Conservation (phyloP, 768 basidiomycete species). For the Chalciporus pseudorubinellus region DNA sequence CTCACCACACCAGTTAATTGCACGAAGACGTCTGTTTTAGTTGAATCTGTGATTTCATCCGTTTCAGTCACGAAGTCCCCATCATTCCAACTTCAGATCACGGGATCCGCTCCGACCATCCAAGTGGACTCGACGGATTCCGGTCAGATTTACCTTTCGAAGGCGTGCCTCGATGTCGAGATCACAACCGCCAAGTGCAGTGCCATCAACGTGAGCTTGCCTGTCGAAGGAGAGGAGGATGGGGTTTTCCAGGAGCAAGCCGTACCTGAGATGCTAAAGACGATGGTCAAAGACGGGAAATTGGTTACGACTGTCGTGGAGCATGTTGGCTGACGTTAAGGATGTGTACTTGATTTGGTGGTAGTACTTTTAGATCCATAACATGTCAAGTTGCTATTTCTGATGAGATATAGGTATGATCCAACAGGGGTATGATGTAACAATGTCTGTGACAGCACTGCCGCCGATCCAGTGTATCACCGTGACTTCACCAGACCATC, state of each 20-base stretch:
- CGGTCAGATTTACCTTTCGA: constrained; percentile 91
- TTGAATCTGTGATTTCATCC: constrained; percentile 91
- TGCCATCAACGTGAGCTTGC: constrained; percentile 86
- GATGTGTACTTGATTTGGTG: background rate
- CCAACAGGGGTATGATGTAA: no score
- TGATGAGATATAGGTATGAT: background rate
- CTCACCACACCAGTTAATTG: constrained; percentile 72
- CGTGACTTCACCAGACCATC: no score
- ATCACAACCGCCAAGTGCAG: constrained; percentile 95
- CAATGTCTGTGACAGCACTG: no score
- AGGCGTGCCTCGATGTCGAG: constrained; percentile 73
- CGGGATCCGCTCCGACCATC: constrained; percentile 86
- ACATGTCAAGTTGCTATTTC: no score
- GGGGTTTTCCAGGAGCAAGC: constrained; percentile 88
- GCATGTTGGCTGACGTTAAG: constrained; percentile 60
- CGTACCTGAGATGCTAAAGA: constrained; percentile 95
- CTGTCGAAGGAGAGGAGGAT: constrained; percentile 85
- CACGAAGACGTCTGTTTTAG: constrained; percentile 79
- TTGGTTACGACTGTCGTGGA: constrained; percentile 88
- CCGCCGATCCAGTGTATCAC: no score
- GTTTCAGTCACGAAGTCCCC: constrained; percentile 88
- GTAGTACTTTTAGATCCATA: background rate
- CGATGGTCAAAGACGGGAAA: constrained; percentile 75
- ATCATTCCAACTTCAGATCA: constrained; percentile 91
- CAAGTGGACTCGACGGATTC: constrained; percentile 94